These are phyloP conservation scores for Trichoderma erinaceum DNA, from an alignment of 495 filamentous ascomycete species.

Conservation along the genomic window DNA sequence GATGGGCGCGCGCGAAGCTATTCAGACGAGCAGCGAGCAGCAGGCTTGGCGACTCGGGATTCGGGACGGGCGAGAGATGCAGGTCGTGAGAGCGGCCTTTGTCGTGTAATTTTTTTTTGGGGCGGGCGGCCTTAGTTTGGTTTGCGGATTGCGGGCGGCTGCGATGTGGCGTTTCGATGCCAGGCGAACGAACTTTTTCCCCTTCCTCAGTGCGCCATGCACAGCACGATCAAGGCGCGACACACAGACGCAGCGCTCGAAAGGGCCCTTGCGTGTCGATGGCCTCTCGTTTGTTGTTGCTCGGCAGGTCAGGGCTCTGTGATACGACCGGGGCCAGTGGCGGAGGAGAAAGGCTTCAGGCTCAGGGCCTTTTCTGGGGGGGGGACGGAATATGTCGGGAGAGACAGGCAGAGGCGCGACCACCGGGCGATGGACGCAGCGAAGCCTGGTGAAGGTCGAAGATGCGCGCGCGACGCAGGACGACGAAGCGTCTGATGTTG, in stretches of 20 bases:
- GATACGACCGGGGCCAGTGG: background rate
- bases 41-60: background rate
- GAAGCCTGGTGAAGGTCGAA: background rate
- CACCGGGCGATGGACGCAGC: background rate
- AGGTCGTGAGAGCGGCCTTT: background rate
- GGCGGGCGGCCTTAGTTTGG: background rate
- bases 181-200: background rate
- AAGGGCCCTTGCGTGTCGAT: background rate
- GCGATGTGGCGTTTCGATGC: conserved; percentile 11
- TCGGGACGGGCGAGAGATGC: conserved; percentile 4
- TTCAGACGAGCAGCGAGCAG: conserved; percentile 16
- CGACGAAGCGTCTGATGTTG: background rate
- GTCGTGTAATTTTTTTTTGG: background rate
- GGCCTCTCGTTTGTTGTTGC: background rate
- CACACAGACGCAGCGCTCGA: background rate
- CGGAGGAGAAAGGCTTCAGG: background rate
- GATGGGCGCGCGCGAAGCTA: conserved; percentile 23
- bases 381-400: conserved; percentile 6
- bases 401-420: background rate
- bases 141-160: conserved; percentile 18
- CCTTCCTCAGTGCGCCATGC: conserved; percentile 6
- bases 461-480: conserved; percentile 8
- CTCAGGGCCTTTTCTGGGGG: background rate
- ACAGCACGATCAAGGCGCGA: background rate
- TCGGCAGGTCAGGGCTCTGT: too few relatives aligned